Percentiles rank a stretch among this genome's conserved stretches.
Evolutionary conservation across 2,329 filamentous ascomycete species (phyloP).

Genomic region (Xylaria arbuscula): DNA sequence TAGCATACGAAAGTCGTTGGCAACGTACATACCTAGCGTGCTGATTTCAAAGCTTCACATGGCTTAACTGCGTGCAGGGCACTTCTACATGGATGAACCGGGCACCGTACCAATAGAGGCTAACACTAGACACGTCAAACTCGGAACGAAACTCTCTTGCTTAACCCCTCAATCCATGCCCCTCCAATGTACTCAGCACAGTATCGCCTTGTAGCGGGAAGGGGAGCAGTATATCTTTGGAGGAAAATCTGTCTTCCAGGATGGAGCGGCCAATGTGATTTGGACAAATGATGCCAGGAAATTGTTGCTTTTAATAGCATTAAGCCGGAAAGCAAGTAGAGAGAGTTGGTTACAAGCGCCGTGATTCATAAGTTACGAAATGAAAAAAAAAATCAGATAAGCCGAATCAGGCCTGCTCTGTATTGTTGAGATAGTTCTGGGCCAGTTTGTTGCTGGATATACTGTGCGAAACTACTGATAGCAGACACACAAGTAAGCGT

Average conservation of each 20-base stretch:
- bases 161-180: constrained; percentile 32
- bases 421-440: constrained; percentile 3
- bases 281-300: neutral
- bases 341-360: neutral
- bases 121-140: constrained; percentile 38
- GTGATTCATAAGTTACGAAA: neutral
- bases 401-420: constrained; percentile 1
- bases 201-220: constrained; percentile 16
- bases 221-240: neutral
- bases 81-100: constrained; percentile 39
- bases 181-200: constrained; percentile 31
- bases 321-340: neutral
- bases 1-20: constrained; percentile 25
- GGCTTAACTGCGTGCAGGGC: constrained; percentile 35
- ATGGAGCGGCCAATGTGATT: neutral
- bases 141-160: constrained; percentile 40
- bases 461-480: constrained; percentile 25
- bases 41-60: constrained; percentile 32
- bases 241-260: neutral
- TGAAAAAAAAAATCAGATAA: neutral
- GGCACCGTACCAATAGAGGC: constrained; percentile 29
- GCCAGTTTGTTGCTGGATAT: neutral
- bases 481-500: neutral
- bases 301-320: neutral
- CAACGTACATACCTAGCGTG: constrained; percentile 31